Percentiles rank a stretch among this genome's conserved stretches.
phyloP scores from a whole-genome alignment of 2,329 filamentous ascomycete species.

The Fusarium stilboides region DNA sequence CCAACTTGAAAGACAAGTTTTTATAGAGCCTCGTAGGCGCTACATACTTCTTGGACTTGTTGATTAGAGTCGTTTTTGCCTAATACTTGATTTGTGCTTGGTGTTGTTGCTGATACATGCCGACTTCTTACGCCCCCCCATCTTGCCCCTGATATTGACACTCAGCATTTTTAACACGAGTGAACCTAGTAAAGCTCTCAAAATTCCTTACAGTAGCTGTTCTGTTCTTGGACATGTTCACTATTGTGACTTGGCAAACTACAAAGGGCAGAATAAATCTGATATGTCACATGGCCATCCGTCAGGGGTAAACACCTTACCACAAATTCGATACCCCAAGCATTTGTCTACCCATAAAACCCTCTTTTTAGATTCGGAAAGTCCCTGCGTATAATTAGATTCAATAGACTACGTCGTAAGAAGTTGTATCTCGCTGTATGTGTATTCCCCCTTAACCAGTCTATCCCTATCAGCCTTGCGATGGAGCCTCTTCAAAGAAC shows the following conservation, averaged over 20 bases:
- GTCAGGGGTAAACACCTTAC: not conserved
- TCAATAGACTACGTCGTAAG: not conserved
- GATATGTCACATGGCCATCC: constrained; percentile 12
- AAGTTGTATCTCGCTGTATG: not conserved
- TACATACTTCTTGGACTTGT: not conserved
- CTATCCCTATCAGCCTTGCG: not conserved
- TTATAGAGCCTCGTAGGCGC: not conserved
- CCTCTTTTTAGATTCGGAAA: not conserved
- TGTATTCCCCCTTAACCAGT: too few species aligned
- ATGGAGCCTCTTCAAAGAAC: not conserved
- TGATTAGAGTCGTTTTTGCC: not conserved
- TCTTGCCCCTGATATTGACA: not conserved
- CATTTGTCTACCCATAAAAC: not conserved
- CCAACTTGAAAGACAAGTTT: not conserved
- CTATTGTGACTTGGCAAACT: not conserved
- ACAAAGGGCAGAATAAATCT: not conserved
- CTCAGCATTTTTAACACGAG: not conserved
- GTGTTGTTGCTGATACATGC: too few species aligned
- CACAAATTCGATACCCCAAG: not conserved
- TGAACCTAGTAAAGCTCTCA: too few species aligned
- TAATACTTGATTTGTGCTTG: not conserved
- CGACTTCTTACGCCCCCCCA: not conserved
- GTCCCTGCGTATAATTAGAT: not conserved
- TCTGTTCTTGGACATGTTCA: not conserved
- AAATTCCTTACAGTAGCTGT: not conserved